Base-by-base conservation (phyloP, 139 green algal species). In the Chlamydomonas sp. region DNA sequence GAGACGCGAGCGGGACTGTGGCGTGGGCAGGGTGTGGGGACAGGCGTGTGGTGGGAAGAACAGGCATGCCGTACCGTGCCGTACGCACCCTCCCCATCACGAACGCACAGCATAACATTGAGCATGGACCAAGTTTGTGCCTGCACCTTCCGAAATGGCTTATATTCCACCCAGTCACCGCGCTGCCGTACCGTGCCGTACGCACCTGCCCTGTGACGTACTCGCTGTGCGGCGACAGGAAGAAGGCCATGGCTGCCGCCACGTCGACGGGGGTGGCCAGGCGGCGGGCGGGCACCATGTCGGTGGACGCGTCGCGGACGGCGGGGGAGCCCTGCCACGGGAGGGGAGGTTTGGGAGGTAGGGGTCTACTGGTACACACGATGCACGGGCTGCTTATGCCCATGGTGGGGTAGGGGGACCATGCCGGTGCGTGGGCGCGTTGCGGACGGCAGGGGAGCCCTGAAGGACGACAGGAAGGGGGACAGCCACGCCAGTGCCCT, bases 241-340 rank as follows among this genome's bases (percentile, higher is more conserved):
- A 69, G 83, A 88, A 88, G 7, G 74, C 83, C 74, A 88, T 18
- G 16, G 83, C 63, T 49, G 63, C 63, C 49, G 83, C 74, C 8
- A 88, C 63, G 63, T 88, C 83, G 2, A 6, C 67, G 0, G 83
- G 83, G 0, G 5, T 31, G 14, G 63, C 83, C 49, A 88, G 69
- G 74, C 83, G 81, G 12, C 62, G 20, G 2, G 9, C 2, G 2
- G 74, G 83, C 20, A 77, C 63, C 83, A 88, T 88, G 49, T 49
- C 63, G 6, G 15, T 2, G 0, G 74, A 83, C 1, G 83, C 63
- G 16, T 83, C 63, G 6, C 74, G 63, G 2, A 88, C 83, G 0
- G 83, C 74, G 2, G 12, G 5, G 0, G 83, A 57, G 73, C 73
- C 62, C 83, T 87, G 72, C 18, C 17, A 2, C 2, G 16, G 66